phyloP scores from a whole-genome alignment of 345 rosid genomes.

The Euphorbia tirucalli region DNA sequence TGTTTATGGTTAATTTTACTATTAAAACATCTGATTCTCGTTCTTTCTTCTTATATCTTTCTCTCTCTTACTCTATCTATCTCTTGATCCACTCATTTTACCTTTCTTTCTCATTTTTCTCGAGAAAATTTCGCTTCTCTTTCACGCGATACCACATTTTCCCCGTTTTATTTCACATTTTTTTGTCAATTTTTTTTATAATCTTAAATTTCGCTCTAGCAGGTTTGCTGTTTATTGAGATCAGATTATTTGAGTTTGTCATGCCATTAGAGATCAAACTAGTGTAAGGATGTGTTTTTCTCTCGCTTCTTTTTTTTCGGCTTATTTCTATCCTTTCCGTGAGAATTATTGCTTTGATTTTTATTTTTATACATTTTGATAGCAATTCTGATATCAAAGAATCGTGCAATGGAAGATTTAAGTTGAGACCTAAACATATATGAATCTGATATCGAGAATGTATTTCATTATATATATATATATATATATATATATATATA shows the following conservation, averaged over 20 bases:
- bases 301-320: neutral
- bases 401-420: neutral
- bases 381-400: neutral
- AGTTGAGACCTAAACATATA: neutral
- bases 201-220: neutral
- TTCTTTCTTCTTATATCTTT: conserved; percentile 7
- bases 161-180: neutral
- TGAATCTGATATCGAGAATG: neutral
- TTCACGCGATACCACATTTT: conserved; percentile 17
- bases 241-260: neutral
- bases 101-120: conserved; percentile 23
- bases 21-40: neutral
- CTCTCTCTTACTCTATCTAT: neutral
- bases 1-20: too few species aligned
- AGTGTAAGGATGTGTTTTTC: conserved; percentile 14
- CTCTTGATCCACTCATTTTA: conserved; percentile 19
- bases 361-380: neutral
- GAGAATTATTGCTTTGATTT: neutral
- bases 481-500: too few species aligned
- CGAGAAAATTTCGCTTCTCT: conserved; percentile 19
- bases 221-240: neutral
- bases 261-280: conserved; percentile 4
- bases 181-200: neutral
- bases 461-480: too few species aligned
- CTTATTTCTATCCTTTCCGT: neutral